Conservation (phyloP, 768 basidiomycete genomes). For the Lentinula detonsa region DNA sequence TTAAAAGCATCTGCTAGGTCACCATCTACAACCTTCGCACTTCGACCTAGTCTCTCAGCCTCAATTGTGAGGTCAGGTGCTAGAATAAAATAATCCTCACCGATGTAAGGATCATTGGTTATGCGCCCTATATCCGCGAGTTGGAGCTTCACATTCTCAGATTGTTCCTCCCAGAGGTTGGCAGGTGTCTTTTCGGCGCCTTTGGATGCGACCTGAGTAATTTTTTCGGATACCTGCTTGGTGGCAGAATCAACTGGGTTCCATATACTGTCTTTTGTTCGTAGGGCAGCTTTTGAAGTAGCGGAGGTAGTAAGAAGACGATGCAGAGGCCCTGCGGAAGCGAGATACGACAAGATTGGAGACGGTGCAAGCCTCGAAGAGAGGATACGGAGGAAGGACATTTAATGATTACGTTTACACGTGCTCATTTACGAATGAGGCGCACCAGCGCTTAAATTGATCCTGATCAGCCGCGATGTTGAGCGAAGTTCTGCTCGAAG, state of each 20-base stretch:
- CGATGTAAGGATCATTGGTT: slow-evolving; percentile 43
- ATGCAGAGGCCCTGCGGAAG: neutral
- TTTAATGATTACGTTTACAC: neutral
- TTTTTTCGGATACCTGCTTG: neutral
- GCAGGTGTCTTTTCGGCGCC: slow-evolving; percentile 17
- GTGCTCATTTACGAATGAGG: neutral
- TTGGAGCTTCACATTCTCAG: slow-evolving; percentile 15
- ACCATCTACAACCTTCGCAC: slow-evolving; percentile 37
- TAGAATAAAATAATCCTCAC: slow-evolving; percentile 19
- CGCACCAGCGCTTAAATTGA: neutral
- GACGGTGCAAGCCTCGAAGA: neutral
- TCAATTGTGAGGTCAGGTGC: neutral
- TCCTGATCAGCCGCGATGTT: slow-evolving; percentile 38
- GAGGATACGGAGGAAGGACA: neutral
- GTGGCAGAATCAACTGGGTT: neutral
- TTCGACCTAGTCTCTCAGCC: slow-evolving; percentile 45
- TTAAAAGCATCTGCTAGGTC: slow-evolving; percentile 42
- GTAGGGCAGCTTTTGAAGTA: neutral
- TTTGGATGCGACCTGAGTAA: neutral
- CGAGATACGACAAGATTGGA: neutral
- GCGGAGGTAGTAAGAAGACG: neutral
- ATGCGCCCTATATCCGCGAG: neutral
- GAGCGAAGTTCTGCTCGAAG: slow-evolving; percentile 70
- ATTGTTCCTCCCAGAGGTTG: slow-evolving; percentile 33
- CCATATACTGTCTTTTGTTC: neutral